These are phyloP conservation scores for Paspalum notatum DNA, from an alignment of 176 grass and related monocot species.

Conservation along the genomic window DNA sequence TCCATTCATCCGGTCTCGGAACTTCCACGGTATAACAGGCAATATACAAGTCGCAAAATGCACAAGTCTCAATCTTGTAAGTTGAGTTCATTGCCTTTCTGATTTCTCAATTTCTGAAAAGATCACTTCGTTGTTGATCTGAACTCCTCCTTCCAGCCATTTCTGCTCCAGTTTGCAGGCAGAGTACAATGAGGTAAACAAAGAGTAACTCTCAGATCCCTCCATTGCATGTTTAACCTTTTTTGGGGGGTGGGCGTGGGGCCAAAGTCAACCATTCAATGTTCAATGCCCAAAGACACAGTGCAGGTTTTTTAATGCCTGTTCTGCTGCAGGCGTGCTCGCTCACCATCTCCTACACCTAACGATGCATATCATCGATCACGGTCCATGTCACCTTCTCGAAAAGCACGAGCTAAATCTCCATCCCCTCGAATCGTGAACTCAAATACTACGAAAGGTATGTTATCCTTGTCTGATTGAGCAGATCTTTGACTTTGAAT, in stretches of 20 bases:
- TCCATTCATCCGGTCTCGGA: conserved; percentile 56
- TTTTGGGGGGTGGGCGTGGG: background rate
- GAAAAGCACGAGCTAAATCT: conserved; percentile 53
- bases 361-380: conserved; percentile 47
- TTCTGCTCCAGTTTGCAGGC: conserved; percentile 46
- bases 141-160: conserved; percentile 45
- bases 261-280: conserved; percentile 2
- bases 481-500: conserved; percentile 11
- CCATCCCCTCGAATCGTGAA: conserved; percentile 46
- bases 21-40: conserved; percentile 48
- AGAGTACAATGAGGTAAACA: conserved; percentile 66
- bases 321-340: conserved; percentile 46
- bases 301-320: conserved; percentile 14
- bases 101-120: conserved; percentile 9
- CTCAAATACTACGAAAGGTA: conserved; percentile 51
- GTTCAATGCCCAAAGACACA: background rate
- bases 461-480: background rate
- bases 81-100: conserved; percentile 43
- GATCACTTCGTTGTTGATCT: conserved; percentile 15
- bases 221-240: background rate
- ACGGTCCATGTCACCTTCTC: conserved; percentile 68
- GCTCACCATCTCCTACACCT: conserved; percentile 46
- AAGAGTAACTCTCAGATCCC: conserved; percentile 22
- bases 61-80: conserved; percentile 63
- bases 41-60: conserved; percentile 46